Percentiles rank a stretch among this genome's conserved stretches.
Conservation (phyloP, 148 eudicot species). For the Silene conica region DNA sequence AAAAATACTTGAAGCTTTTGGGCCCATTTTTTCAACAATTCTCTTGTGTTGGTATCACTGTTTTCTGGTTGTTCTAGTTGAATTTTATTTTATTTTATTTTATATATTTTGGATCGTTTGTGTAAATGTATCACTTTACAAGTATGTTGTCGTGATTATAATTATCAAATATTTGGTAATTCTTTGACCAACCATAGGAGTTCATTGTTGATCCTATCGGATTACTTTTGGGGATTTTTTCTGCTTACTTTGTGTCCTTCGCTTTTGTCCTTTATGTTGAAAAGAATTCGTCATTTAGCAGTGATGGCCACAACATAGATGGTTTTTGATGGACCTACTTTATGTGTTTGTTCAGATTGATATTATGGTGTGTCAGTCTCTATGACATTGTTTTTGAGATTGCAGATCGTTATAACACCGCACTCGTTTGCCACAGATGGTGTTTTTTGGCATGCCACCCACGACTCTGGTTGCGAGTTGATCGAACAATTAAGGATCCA, state of each 20-base stretch:
- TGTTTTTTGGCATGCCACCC: slow-evolving; percentile 94
- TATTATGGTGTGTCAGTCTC: slow-evolving; percentile 30
- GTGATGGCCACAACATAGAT: not conserved
- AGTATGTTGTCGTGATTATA: not conserved
- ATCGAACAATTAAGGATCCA: slow-evolving; percentile 50
- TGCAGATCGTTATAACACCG: slow-evolving; percentile 99
- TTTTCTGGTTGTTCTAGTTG: not conserved
- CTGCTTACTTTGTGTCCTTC: not conserved
- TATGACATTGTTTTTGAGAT: slow-evolving; percentile 64
- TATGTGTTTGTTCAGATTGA: slow-evolving; percentile 6
- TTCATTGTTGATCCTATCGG: not conserved
- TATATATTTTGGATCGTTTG: not conserved
- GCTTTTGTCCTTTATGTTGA: not conserved
- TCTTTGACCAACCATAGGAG: not conserved
- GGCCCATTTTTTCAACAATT: not conserved
- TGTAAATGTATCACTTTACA: not conserved
- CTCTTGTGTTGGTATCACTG: not conserved
- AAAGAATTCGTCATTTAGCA: not conserved
- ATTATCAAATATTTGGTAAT: not conserved
- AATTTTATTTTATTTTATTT: not conserved
- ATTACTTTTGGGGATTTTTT: not conserved
- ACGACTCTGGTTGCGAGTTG: slow-evolving; percentile 90
- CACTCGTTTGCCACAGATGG: slow-evolving; percentile 99
- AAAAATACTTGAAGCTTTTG: not conserved
- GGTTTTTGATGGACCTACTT: slow-evolving; percentile 10